Conservation (phyloP, 768 basidiomycete genomes). For the Gloeopeniophorella convolvens region DNA sequence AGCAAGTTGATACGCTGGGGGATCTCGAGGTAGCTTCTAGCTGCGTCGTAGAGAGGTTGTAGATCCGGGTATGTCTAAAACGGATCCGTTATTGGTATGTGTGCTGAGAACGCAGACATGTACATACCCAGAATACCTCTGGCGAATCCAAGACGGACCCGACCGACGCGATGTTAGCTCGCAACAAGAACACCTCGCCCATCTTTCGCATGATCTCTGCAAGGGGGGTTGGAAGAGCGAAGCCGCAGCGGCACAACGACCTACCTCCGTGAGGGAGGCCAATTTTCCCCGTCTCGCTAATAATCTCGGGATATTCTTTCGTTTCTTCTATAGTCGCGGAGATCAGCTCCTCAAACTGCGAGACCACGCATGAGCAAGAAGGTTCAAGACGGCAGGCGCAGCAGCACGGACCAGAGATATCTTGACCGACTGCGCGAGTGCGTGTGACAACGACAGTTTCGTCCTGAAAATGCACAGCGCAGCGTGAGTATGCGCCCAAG, state of each 20-base stretch:
- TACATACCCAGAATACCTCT: slow-evolving; percentile 87
- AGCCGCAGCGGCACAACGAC: background rate
- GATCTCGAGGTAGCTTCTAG: slow-evolving; percentile 90
- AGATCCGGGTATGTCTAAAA: slow-evolving; percentile 88
- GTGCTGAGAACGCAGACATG: slow-evolving; percentile 9
- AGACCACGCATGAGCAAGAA: background rate
- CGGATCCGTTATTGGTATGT: slow-evolving; percentile 3
- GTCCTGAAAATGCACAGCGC: slow-evolving; percentile 51
- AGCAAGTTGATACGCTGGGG: slow-evolving; percentile 89
- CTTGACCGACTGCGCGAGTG: slow-evolving; percentile 93
- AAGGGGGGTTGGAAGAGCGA: background rate
- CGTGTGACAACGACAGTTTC: slow-evolving; percentile 90
- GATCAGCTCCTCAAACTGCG: slow-evolving; percentile 85
- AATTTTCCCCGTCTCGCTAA: slow-evolving; percentile 93
- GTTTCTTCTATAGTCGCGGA: slow-evolving; percentile 93
- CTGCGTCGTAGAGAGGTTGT: slow-evolving; percentile 91
- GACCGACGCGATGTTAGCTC: slow-evolving; percentile 92
- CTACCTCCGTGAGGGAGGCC: slow-evolving; percentile 79
- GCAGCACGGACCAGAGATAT: slow-evolving; percentile 69
- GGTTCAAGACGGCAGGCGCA: background rate
- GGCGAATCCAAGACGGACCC: slow-evolving; percentile 97
- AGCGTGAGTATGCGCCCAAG: no score
- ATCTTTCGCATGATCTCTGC: slow-evolving; percentile 97
- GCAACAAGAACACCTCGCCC: slow-evolving; percentile 85
- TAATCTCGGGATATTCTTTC: slow-evolving; percentile 89